Conservation (phyloP, 768 basidiomycete species). For the Coprinopsis marcescibilis region DNA sequence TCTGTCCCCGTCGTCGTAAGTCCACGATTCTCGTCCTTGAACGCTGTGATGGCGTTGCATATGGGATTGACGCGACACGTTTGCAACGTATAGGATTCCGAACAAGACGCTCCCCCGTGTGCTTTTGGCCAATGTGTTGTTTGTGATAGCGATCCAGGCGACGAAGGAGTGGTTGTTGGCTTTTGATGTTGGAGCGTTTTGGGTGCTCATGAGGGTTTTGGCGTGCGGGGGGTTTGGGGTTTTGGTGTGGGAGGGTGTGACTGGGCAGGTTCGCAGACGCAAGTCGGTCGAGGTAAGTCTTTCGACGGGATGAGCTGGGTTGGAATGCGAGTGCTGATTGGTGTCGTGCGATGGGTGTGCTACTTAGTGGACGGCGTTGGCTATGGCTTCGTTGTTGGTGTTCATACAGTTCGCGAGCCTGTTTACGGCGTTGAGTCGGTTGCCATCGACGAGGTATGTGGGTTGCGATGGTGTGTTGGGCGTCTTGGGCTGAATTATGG, state of each 20-base stretch:
- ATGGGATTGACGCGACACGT: constrained; percentile 18
- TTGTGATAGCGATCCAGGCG: constrained; percentile 56
- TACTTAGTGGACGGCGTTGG: constrained; percentile 69
- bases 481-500: not conserved
- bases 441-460: constrained; percentile 60
- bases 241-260: constrained; percentile 52
- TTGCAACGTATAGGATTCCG: constrained; percentile 38
- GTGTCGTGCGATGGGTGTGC: constrained; percentile 2
- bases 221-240: constrained; percentile 67
- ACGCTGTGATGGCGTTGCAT: constrained; percentile 4
- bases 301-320: constrained; percentile 4
- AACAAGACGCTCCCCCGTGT: constrained; percentile 49
- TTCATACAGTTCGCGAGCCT: constrained; percentile 66
- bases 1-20: constrained; percentile 46
- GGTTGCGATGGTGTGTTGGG: not conserved
- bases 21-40: constrained; percentile 12
- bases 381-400: constrained; percentile 57
- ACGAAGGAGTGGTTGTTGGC: constrained; percentile 64
- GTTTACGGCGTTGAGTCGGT: constrained; percentile 61
- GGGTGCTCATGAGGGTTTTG: constrained; percentile 69
- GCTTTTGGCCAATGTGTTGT: constrained; percentile 55
- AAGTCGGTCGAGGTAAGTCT: constrained; percentile 53
- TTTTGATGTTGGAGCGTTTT: constrained; percentile 66
- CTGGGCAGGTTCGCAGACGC: constrained; percentile 48
- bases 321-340: constrained; percentile 3